Evolutionary conservation across 345 rosid genomes (phyloP).

Genomic region (Populus deltoides): DNA sequence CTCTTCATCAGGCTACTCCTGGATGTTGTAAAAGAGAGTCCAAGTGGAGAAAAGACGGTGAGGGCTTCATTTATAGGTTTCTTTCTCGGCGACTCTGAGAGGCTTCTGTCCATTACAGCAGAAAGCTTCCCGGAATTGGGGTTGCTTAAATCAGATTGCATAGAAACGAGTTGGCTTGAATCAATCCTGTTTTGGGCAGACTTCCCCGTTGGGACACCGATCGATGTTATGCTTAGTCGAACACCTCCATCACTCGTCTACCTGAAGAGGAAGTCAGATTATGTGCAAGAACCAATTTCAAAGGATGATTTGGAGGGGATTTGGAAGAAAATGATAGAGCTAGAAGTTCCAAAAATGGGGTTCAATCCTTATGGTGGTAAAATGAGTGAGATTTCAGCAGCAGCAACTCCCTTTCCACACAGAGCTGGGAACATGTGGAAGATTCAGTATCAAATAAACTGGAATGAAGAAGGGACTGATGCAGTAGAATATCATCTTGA

Average conservation of each 20-base stretch:
- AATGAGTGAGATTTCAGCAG: slow-evolving; percentile 39
- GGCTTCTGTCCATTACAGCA: background rate
- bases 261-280: slow-evolving; percentile 51
- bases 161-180: slow-evolving; percentile 9
- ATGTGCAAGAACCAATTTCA: slow-evolving; percentile 44
- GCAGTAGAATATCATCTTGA: slow-evolving; percentile 23
- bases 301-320: slow-evolving; percentile 26
- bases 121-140: slow-evolving; percentile 1
- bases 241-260: slow-evolving; percentile 1
- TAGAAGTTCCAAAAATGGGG: slow-evolving; percentile 21
- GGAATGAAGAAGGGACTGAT: slow-evolving; percentile 37
- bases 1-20: slow-evolving; percentile 11
- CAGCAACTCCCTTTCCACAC: slow-evolving; percentile 56
- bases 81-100: slow-evolving; percentile 1
- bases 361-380: slow-evolving; percentile 60
- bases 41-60: background rate
- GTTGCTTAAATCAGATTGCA: slow-evolving; percentile 5
- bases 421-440: slow-evolving; percentile 50
- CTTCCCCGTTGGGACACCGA: slow-evolving; percentile 23
- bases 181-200: slow-evolving; percentile 20
- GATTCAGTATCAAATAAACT: slow-evolving; percentile 38
- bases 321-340: slow-evolving; percentile 29
- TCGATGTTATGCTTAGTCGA: slow-evolving; percentile 14
- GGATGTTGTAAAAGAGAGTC: background rate
- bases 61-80: slow-evolving; percentile 10